Base-by-base conservation (phyloP, 371 early-diverging fungal genomes). In the Mortierella sp. region DNA sequence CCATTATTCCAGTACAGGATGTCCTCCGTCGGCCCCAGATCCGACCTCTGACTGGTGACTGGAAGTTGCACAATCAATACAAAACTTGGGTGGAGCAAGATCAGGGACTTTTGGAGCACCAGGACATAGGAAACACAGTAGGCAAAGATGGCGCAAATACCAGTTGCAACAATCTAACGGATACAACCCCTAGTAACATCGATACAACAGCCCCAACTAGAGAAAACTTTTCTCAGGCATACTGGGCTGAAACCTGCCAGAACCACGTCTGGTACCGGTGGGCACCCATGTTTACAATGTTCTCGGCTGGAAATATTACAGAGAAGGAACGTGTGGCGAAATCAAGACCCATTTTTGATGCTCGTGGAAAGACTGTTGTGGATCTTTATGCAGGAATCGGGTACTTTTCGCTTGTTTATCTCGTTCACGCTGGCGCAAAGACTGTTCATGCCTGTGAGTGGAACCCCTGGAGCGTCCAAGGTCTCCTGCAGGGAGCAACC, bases 251-350 rank as follows among this genome's bases (percentile, higher is more conserved):
- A 59, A 74, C 83, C 39, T 72, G 73, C n/a, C 87, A 86, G 59
- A 86, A 86, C 58, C 73, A 76, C 14, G 70, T 86, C 51, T 73
- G 65, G 62, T 86, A 86, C 70, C 18, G 26, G 10, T 86, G 87
- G 87, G 62, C 84, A 22, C 87, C 87, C 30, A 68, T 83, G 71
- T 79, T 78, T 52, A 86, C 87, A 58, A 86, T 86, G 87, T 86
- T 86, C 68, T 83, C 78, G 0, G 74, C 84, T 2, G 87, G 87
- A 32, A 86, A 86, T 32, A 86, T 86, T 61, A 77, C 83, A 4
- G 87, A 86, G 51, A 85, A 86, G 63, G 74, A 77, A 39, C 72
- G 87, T 10, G 70, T 86, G 28, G 78, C 85, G 4, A 59, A 76
- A 28, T 73, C 77, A 32, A 69, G 73, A 28, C 75, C 83, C 0